phyloP scores from a whole-genome alignment of 208 protist genomes.

The Trypanosoma mega region DNA sequence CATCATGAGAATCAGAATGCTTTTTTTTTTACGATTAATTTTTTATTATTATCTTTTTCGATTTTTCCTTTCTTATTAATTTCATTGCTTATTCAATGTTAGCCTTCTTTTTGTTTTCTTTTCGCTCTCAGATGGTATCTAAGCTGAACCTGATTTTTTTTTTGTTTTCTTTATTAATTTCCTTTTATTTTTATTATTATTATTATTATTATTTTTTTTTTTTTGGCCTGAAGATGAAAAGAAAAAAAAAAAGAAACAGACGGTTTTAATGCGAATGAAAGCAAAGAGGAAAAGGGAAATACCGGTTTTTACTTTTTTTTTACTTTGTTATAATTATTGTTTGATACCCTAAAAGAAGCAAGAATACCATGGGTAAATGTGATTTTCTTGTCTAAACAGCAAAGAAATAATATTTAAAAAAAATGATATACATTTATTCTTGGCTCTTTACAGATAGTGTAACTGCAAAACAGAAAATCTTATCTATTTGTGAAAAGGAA shows the following conservation, averaged over 20 bases:
- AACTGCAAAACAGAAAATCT: too few species aligned
- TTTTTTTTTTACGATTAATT: neutral
- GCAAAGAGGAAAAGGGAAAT: too few species aligned
- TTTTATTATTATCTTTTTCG: neutral
- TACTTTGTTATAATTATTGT: neutral
- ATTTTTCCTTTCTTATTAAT: neutral
- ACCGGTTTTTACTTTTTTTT: conserved; percentile 1
- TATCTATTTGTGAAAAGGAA: too few species aligned
- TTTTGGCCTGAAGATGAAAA: neutral
- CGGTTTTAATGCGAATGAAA: too few species aligned
- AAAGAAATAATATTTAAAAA: too few species aligned
- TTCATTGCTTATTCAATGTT: neutral
- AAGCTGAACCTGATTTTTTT: conserved; percentile 8
- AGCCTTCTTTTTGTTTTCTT: conserved; percentile 12
- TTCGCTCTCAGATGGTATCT: neutral
- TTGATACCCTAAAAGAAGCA: too few species aligned
- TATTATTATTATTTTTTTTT: conserved; percentile 10
- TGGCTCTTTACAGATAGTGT: too few species aligned
- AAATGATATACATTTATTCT: too few species aligned
- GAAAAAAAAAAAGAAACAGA: neutral
- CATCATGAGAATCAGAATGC: too few species aligned
- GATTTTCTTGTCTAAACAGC: too few species aligned
- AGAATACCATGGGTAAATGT: too few species aligned
- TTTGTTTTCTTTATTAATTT: conserved; percentile 23
- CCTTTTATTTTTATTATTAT: too few species aligned